Evolutionary conservation across 345 rosid genomes (phyloP), one percentile per base, ranked within the genome.

Genomic region (Citrus trifoliata): DNA sequence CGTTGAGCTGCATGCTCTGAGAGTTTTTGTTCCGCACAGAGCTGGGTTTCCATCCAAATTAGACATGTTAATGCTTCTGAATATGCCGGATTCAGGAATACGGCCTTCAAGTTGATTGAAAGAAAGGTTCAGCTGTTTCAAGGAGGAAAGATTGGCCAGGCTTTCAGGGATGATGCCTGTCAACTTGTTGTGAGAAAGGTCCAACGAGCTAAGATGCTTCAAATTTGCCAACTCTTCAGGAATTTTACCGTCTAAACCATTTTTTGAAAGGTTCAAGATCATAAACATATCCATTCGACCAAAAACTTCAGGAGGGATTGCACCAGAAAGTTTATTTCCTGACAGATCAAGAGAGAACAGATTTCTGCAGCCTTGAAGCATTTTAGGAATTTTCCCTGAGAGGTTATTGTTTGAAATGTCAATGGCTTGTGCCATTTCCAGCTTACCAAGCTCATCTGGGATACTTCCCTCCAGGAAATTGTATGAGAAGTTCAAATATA

Each of bases 91-190:
- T 65, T 88, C 87, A 5, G 98, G 98, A 72, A 95, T 87, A 27
- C 18, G 90, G 73, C 98, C 98, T 86, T 85, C 90, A 73, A 95
- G 90, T 35, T 85, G 80, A 83, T 95, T 93, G 89, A 85, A 92
- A 75, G 91, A 85, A 70, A 95, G 87, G 74, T 92, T 89, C 70
- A 95, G 86, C 77, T 82, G 82, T 78, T 85, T 92, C 85, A 95
- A 72, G 69, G 80, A 71, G 37, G 98, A 82, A 75, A 90, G 63
- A 28, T 87, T 91, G 32, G 88, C 81, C 0, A 93, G 85, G 79
- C 84, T 76, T 66, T 87, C 86, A 21, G 97, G 98, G 73, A 95
- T 90, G 61, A 18, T 61, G 63, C 97, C 98, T 32, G 67, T 78
- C 69, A 95, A 80, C 66, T 84, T 86, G 84, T 95, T 93, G 60